These are phyloP conservation scores for Floccularia luteovirens DNA, from an alignment of 768 basidiomycete species.

Conservation along the genomic window DNA sequence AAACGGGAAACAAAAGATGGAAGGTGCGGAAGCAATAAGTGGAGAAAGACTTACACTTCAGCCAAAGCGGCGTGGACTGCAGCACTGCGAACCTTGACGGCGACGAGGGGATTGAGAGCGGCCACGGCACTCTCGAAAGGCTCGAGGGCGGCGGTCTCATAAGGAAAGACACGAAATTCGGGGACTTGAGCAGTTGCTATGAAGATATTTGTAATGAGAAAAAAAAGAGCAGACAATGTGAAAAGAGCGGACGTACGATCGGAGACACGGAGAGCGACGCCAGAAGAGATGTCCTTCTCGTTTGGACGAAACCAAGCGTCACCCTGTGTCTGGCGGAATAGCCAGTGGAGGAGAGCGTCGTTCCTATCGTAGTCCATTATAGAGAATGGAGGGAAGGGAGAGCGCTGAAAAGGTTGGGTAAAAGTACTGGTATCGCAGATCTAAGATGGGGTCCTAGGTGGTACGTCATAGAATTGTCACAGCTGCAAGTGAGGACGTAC, in stretches of 20 bases:
- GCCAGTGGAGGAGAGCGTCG: conserved; percentile 74
- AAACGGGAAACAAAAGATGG: conserved; percentile 5
- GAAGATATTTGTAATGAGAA: neutral
- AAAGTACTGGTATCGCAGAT: too few species aligned
- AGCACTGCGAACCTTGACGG: conserved; percentile 72
- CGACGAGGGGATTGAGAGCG: conserved; percentile 72
- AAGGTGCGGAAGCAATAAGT: conserved; percentile 2
- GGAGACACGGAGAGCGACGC: conserved; percentile 53
- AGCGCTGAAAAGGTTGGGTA: neutral
- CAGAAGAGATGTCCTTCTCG: conserved; percentile 65
- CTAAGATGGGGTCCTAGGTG: too few species aligned
- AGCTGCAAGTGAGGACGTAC: too few species aligned
- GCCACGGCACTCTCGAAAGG: conserved; percentile 72
- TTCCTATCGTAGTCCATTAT: conserved; percentile 71
- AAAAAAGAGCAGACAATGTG: neutral
- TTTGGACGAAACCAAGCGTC: conserved; percentile 82
- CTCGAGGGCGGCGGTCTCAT: conserved; percentile 62
- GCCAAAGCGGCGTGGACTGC: conserved; percentile 75
- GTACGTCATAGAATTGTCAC: too few species aligned
- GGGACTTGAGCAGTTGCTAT: conserved; percentile 18
- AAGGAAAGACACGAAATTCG: conserved; percentile 76
- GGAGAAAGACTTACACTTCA: conserved; percentile 38
- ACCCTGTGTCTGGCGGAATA: conserved; percentile 73
- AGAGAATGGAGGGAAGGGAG: conserved; percentile 1
- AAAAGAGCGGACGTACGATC: conserved; percentile 28